Conservation (phyloP, 768 basidiomycete species). For the Serendipita sp. region DNA sequence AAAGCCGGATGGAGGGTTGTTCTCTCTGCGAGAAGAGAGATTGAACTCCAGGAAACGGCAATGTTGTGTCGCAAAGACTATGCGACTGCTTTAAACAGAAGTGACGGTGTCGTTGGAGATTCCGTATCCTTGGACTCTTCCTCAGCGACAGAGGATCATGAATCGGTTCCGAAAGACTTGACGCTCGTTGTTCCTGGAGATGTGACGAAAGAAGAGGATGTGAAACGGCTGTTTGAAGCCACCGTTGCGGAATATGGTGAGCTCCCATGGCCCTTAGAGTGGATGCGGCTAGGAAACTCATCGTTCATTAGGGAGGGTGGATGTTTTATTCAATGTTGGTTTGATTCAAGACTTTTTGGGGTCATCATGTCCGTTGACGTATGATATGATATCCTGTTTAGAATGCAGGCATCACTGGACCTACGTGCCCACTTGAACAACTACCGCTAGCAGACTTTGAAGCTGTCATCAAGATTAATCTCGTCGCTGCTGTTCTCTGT, state of each 20-base stretch:
- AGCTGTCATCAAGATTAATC: slow-evolving; percentile 52
- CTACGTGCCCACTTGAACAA: slow-evolving; percentile 40
- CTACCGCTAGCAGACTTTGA: slow-evolving; percentile 45
- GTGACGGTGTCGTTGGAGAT: no score
- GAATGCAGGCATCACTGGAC: slow-evolving; percentile 58
- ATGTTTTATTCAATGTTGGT: slow-evolving; percentile 67
- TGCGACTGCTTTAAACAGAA: slow-evolving; percentile 5
- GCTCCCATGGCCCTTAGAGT: background rate
- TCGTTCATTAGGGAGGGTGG: slow-evolving; percentile 42
- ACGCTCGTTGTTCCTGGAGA: slow-evolving; percentile 44
- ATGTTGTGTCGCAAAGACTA: slow-evolving; percentile 22
- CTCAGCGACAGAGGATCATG: no score
- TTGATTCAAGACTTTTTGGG: no score
- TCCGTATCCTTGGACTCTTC: no score
- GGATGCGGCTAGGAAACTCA: background rate
- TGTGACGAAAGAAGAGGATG: slow-evolving; percentile 46
- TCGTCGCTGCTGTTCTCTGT: slow-evolving; percentile 59
- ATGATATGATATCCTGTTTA: no score
- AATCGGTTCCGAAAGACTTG: slow-evolving; percentile 12
- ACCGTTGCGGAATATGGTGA: slow-evolving; percentile 43
- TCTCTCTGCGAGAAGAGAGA: slow-evolving; percentile 44
- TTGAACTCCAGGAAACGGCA: slow-evolving; percentile 43
- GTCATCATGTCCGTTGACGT: no score
- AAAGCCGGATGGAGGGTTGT: slow-evolving; percentile 53
- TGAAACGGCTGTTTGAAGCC: slow-evolving; percentile 39